A percentile compares a stretch with the other conserved stretches of the same genome.
phyloP scores from a whole-genome alignment of 1,284 basidiomycete genomes.

The Pholiota adiposa region DNA sequence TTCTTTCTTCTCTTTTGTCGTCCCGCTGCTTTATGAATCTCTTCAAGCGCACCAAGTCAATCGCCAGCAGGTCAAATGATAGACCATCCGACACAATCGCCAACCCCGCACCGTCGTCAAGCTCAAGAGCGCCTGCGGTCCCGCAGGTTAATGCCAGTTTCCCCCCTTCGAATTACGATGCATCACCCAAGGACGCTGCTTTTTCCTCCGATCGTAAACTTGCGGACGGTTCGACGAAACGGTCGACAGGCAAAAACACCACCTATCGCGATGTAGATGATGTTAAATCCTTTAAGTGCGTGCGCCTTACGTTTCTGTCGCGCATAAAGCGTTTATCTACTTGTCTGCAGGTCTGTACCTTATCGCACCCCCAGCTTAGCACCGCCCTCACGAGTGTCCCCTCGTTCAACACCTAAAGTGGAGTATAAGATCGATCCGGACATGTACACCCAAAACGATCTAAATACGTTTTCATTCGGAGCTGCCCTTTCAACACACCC shows the following conservation, averaged over 20 bases:
- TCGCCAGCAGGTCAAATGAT: conserved; percentile 9
- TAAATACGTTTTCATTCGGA: conserved; percentile 45
- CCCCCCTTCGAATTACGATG: conserved; percentile 7
- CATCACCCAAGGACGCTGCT: conserved; percentile 3
- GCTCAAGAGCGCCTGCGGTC: conserved; percentile 19
- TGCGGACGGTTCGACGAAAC: conserved; percentile 8
- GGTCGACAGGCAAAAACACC: conserved; percentile 20
- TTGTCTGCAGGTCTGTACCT: conserved; percentile 7
- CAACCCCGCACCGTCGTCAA: conserved; percentile 14
- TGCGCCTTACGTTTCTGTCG: conserved; percentile 3
- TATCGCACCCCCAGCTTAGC: conserved; percentile 13
- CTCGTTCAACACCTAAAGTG: conserved; percentile 17
- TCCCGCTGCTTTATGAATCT: conserved; percentile 18
- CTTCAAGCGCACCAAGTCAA: conserved; percentile 26
- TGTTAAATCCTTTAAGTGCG: conserved; percentile 15
- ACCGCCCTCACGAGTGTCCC: conserved; percentile 18
- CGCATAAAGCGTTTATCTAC: conserved; percentile 1
- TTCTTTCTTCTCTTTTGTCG: conserved; percentile 9
- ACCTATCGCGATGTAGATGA: conserved; percentile 23
- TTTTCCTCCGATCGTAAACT: conserved; percentile 6
- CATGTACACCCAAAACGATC: conserved; percentile 32
- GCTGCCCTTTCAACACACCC: conserved; percentile 31
- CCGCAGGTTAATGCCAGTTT: conserved; percentile 17
- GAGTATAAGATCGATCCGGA: conserved; percentile 26
- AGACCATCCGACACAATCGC: conserved; percentile 13